Conservation (phyloP, 2,329 filamentous ascomycete genomes). For the Pseudogymnoascus sp. region DNA sequence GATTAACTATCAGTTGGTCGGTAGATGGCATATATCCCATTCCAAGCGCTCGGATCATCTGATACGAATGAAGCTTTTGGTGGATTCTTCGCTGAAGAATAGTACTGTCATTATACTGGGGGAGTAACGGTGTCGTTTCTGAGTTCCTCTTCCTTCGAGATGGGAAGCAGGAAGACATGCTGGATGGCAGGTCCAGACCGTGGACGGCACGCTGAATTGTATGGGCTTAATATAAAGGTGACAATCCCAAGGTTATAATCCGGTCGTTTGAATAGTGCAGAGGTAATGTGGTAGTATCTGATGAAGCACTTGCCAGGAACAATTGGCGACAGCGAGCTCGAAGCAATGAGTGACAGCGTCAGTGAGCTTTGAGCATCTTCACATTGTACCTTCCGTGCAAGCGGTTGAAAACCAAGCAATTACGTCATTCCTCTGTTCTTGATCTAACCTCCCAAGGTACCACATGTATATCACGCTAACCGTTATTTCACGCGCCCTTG, state of each 20-base stretch:
- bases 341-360: neutral
- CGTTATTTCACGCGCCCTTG: neutral
- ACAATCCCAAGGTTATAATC: neutral
- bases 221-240: neutral
- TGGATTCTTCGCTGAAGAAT: slow-evolving; percentile 68
- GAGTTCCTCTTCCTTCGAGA: slow-evolving; percentile 25
- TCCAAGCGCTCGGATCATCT: slow-evolving; percentile 76
- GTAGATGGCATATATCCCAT: slow-evolving; percentile 91
- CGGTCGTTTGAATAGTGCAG: neutral
- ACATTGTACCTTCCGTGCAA: neutral
- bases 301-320: neutral
- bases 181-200: slow-evolving; percentile 8
- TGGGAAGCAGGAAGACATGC: slow-evolving; percentile 29
- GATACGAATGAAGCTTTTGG: slow-evolving; percentile 86
- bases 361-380: neutral
- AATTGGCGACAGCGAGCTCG: neutral
- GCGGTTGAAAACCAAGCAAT: neutral
- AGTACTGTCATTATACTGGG: slow-evolving; percentile 77
- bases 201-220: neutral
- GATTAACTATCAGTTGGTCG: slow-evolving; percentile 70
- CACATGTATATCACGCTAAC: neutral
- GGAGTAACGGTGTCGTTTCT: slow-evolving; percentile 60
- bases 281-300: neutral
- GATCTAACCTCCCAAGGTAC: slow-evolving; percentile 5
- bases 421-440: neutral